phyloP scores from a whole-genome alignment of 2,329 filamentous ascomycete species.

The Alternaria gaisen region DNA sequence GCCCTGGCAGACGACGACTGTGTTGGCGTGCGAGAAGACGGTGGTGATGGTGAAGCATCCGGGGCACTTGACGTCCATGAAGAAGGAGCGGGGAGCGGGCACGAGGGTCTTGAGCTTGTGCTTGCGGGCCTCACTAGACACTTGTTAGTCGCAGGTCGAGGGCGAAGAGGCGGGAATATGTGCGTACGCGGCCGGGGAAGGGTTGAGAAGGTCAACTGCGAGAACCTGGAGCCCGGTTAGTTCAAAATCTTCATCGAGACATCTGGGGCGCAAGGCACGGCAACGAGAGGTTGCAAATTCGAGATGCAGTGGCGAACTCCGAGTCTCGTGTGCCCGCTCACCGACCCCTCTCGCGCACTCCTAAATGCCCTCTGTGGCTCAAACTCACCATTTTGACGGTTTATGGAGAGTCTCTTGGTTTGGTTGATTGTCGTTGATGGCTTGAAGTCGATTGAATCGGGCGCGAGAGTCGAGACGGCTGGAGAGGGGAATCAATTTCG shows the following conservation, averaged over 20 bases:
- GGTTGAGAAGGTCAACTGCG: conserved; percentile 99
- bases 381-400: conserved; percentile 53
- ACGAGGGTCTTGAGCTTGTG: conserved; percentile 99
- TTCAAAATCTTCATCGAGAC: conserved; percentile 21
- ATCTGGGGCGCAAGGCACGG: conserved; percentile 16
- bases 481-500: conserved; percentile 12
- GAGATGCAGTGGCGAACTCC: conserved; percentile 42
- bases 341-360: conserved; percentile 17
- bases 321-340: conserved; percentile 45
- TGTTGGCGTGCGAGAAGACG: conserved; percentile 99
- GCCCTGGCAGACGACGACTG: conserved; percentile 98
- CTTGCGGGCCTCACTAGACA: conserved; percentile 85
- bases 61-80: conserved; percentile 99
- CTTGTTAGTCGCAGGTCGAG: conserved; percentile 38
- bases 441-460: conserved; percentile 47
- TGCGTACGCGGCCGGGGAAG: conserved; percentile 79
- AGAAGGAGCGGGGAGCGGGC: conserved; percentile 97
- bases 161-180: conserved; percentile 19
- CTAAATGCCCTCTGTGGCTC: conserved; percentile 13
- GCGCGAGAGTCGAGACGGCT: conserved; percentile 47
- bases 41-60: conserved; percentile 99
- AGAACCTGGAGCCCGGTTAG: conserved; percentile 76
- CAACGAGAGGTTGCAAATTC: conserved; percentile 30
- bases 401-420: conserved; percentile 44
- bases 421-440: conserved; percentile 38